phyloP scores from a whole-genome alignment of 148 eudicot genomes.

The Agrostemma githago region DNA sequence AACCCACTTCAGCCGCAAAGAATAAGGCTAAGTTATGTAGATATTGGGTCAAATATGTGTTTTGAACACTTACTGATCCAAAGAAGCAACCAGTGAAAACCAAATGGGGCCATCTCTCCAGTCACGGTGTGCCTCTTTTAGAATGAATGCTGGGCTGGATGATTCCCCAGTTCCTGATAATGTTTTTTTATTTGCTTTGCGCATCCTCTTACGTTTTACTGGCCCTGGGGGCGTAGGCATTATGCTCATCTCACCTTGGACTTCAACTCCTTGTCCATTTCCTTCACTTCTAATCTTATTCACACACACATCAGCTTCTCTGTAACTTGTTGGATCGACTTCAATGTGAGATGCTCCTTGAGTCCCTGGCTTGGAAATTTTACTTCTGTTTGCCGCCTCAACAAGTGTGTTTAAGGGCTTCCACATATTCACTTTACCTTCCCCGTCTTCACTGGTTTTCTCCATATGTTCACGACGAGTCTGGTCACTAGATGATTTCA shows the following conservation, averaged over 20 bases:
- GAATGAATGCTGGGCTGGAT: constrained; percentile 31
- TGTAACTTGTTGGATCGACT: constrained; percentile 38
- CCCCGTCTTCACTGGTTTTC: constrained; percentile 43
- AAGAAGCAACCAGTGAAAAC: constrained; percentile 75
- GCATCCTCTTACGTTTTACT: constrained; percentile 54
- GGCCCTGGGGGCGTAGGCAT: constrained; percentile 27
- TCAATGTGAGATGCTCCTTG: constrained; percentile 51
- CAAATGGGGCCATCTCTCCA: constrained; percentile 65
- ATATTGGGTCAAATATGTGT: neutral
- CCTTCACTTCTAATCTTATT: constrained; percentile 45
- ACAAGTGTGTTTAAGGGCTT: constrained; percentile 75
- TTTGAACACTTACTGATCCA: constrained; percentile 49
- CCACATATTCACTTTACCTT: constrained; percentile 75
- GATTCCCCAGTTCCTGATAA: constrained; percentile 35
- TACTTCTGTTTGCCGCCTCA: constrained; percentile 86
- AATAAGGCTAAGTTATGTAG: neutral
- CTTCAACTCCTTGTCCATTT: constrained; percentile 33
- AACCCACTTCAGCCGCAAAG: no score
- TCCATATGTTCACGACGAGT: constrained; percentile 38
- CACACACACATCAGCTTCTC: constrained; percentile 32
- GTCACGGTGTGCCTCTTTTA: constrained; percentile 32
- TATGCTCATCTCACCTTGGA: constrained; percentile 42
- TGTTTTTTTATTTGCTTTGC: constrained; percentile 34
- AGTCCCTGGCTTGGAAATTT: constrained; percentile 54
- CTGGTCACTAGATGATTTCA: constrained; percentile 41